phyloP scores from a whole-genome alignment of 2,329 filamentous ascomycete genomes.

The Thermoascus crustaceus region DNA sequence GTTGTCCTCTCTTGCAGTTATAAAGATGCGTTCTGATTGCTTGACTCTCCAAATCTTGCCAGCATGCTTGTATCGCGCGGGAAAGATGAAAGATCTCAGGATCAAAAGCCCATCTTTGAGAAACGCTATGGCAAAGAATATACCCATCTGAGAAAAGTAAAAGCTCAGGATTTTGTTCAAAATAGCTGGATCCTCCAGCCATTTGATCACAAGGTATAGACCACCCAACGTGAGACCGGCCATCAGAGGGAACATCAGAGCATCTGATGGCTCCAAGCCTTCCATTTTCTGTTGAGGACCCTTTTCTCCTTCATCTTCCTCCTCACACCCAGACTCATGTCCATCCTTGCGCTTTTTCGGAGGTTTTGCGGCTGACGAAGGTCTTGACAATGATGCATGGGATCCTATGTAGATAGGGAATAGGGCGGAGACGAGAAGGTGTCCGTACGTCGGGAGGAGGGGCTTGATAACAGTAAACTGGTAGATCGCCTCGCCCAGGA shows the following conservation, averaged over 20 bases:
- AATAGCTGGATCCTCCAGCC: conserved; percentile 70
- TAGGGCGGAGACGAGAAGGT: conserved; percentile 61
- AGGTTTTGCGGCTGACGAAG: conserved; percentile 65
- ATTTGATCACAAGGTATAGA: conserved; percentile 84
- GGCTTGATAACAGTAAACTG: conserved; percentile 37
- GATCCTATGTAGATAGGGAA: conserved; percentile 78
- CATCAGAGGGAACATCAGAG: conserved; percentile 72
- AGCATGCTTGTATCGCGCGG: conserved; percentile 54
- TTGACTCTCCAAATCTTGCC: conserved; percentile 43
- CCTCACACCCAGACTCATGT: conserved; percentile 27
- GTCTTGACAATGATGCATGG: conserved; percentile 75
- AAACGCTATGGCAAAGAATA: conserved; percentile 68
- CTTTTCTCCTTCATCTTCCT: conserved; percentile 44
- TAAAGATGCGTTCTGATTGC: conserved; percentile 24
- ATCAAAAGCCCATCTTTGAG: conserved; percentile 64
- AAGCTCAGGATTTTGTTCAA: conserved; percentile 74
- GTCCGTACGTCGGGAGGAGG: conserved; percentile 49
- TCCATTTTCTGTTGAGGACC: conserved; percentile 53
- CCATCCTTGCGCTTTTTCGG: conserved; percentile 37
- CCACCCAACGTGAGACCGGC: conserved; percentile 64
- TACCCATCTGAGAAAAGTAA: conserved; percentile 73
- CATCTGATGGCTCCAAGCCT: conserved; percentile 67
- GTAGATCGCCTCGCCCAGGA: conserved; percentile 35
- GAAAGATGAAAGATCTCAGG: conserved; percentile 61
- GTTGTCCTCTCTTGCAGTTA: conserved; percentile 8